Conservation (phyloP, 768 basidiomycete species). For the Auricularia auricula-judae region DNA sequence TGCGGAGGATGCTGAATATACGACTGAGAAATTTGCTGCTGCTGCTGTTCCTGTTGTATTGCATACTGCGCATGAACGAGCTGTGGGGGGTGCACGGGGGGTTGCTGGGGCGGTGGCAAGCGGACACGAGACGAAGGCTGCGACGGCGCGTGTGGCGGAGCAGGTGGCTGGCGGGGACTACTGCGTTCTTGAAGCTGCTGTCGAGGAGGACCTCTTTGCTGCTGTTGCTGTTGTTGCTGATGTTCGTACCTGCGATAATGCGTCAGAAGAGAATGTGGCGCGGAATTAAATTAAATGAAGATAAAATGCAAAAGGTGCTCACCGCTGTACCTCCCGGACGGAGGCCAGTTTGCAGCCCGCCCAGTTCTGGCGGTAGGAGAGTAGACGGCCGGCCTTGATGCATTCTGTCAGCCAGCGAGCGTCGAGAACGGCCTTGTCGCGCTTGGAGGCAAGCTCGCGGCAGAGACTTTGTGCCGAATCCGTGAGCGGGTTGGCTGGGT, state of each 20-base stretch:
- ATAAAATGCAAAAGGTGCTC: conserved; percentile 13
- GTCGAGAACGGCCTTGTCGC: conserved; percentile 66
- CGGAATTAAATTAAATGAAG: too few relatives aligned
- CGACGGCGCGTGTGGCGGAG: conserved; percentile 19
- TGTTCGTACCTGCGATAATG: too few relatives aligned
- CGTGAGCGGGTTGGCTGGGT: conserved; percentile 64
- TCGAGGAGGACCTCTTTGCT: conserved; percentile 6
- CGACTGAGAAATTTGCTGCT: not conserved
- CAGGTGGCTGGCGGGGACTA: conserved; percentile 16
- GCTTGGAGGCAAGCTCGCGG: conserved; percentile 69
- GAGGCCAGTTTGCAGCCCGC: conserved; percentile 75
- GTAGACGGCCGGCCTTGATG: conserved; percentile 52
- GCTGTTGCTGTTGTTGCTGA: not conserved
- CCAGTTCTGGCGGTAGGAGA: conserved; percentile 68
- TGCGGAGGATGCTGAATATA: conserved; percentile 4
- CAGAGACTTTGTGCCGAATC: conserved; percentile 72
- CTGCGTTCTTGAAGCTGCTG: conserved; percentile 10
- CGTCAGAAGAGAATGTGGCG: too few relatives aligned
- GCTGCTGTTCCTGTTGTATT: conserved; percentile 23
- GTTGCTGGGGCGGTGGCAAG: conserved; percentile 29
- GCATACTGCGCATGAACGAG: conserved; percentile 35
- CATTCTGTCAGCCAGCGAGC: conserved; percentile 72
- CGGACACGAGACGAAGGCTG: conserved; percentile 19
- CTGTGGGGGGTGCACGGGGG: conserved; percentile 21
- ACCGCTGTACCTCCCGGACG: conserved; percentile 40